Conservation (phyloP, 768 basidiomycete species). For the Lentinula raphanica region DNA sequence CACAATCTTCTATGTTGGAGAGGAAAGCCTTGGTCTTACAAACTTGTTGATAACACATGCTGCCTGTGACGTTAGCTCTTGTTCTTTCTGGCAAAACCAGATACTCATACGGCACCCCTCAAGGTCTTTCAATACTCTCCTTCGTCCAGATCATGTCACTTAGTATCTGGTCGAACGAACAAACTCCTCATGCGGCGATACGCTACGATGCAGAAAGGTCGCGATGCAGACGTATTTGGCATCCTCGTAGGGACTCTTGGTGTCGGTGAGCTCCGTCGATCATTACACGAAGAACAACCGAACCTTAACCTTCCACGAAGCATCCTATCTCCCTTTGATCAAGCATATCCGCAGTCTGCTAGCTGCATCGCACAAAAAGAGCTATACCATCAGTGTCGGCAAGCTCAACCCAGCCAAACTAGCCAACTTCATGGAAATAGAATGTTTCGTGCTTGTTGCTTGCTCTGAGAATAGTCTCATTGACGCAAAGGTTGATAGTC, state of each 20-base stretch:
- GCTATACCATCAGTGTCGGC: constrained; percentile 92
- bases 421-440: constrained; percentile 93
- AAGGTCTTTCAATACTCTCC: constrained; percentile 83
- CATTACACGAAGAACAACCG: background rate
- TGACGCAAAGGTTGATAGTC: constrained; percentile 52
- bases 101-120: background rate
- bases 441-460: constrained; percentile 92
- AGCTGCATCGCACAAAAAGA: constrained; percentile 69
- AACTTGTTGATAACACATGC: constrained; percentile 86
- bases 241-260: constrained; percentile 94
- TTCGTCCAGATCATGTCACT: constrained; percentile 30
- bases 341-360: constrained; percentile 72
- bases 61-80: constrained; percentile 46
- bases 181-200: constrained; percentile 87
- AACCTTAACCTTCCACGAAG: constrained; percentile 30
- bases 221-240: constrained; percentile 91
- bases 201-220: constrained; percentile 77
- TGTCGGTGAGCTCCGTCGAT: constrained; percentile 48
- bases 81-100: background rate
- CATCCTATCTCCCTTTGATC: constrained; percentile 83
- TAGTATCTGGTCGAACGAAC: constrained; percentile 71
- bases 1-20: constrained; percentile 58
- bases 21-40: constrained; percentile 72
- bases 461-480: constrained; percentile 89
- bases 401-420: constrained; percentile 93